Evolutionary conservation across 192 early-diverging fungal species (phyloP), one percentile per base, ranked within the genome.

Genomic region (Umbelopsis ramanniana): DNA sequence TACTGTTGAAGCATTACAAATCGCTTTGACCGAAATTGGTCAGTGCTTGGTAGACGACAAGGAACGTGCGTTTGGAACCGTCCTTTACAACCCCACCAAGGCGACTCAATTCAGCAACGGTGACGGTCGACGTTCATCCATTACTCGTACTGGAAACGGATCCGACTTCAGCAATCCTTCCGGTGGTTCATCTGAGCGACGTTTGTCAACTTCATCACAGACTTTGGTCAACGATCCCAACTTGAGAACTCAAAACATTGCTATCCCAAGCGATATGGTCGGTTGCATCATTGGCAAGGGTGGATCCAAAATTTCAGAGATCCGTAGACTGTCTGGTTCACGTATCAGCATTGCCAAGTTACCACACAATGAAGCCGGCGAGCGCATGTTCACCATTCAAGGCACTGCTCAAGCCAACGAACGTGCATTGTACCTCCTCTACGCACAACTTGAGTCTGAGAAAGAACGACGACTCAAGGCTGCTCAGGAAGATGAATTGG

Each of bases 271-370:
- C 77, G 95, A 96, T 78, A 93, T 98, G 92, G 96, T 96, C 54
- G 97, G 97, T 33, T 95, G 95, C 74, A 95, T 99, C 76, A 99
- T 99, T 81, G 97, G 97, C 71, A 96, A 96, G 82, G 90, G 86
- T 46, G 96, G 95, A 26, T 85, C 87, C 35, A 91, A 91, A 72
- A 92, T 93, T 71, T 88, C 92, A 19, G 92, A 93, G 77, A 93
- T 92, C 73, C 91, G 92, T 71, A 86, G 88, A 43, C 78, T 92
- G 19, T 93, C 92, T 15, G 92, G 92, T 71, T 90, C 91, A 26
- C 89, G 93, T 70, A 96, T 99, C 70, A 91, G 92, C 73, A 97
- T 99, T 76, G 93, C 93, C 57, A 92, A 93, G 83, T 86, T 87
- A 14, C 88, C 91, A 6, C 89, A 93, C 74, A 87, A 88, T 70